phyloP scores from a whole-genome alignment of 805 yeast species.

The Candida arabinofermentans region DNA sequence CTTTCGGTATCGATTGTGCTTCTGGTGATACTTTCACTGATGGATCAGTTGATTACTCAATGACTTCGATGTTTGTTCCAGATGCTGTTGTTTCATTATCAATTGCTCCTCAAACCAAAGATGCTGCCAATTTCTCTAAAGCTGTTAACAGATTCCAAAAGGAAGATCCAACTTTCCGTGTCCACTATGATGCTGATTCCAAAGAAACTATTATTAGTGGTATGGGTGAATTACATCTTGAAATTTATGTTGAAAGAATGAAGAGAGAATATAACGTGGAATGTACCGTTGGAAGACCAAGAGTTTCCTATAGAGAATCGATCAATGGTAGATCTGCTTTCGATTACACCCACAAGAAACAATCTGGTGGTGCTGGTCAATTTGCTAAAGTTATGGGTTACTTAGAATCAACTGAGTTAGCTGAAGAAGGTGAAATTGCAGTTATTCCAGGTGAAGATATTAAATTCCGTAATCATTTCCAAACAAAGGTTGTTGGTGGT shows the following conservation, averaged over 20 bases:
- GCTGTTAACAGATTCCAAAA: constrained; percentile 97
- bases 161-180: constrained; percentile 98
- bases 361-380: constrained; percentile 99
- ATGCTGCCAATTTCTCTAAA: constrained; percentile 85
- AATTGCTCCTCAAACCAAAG: constrained; percentile 83
- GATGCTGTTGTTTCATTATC: constrained; percentile 97
- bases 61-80: constrained; percentile 98
- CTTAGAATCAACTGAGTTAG: constrained; percentile 45
- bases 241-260: constrained; percentile 97
- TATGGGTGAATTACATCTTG: constrained; percentile 97
- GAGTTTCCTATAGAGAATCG: constrained; percentile 96
- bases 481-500: constrained; percentile 92
- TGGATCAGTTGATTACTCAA: constrained; percentile 73
- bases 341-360: constrained; percentile 95
- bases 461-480: constrained; percentile 60
- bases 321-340: constrained; percentile 68
- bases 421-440: constrained; percentile 42
- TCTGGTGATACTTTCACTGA: constrained; percentile 98
- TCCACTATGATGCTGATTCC: constrained; percentile 81
- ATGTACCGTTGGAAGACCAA: constrained; percentile 94
- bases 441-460: constrained; percentile 27
- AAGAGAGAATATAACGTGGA: constrained; percentile 95
- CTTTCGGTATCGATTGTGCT: constrained; percentile 97
- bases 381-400: constrained; percentile 93
- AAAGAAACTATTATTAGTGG: constrained; percentile 95